A percentile compares a stretch with the other conserved stretches of the same genome.
These are phyloP conservation scores for Hura crepitans DNA, from an alignment of 441 rosid genomes.

Conservation along the genomic window DNA sequence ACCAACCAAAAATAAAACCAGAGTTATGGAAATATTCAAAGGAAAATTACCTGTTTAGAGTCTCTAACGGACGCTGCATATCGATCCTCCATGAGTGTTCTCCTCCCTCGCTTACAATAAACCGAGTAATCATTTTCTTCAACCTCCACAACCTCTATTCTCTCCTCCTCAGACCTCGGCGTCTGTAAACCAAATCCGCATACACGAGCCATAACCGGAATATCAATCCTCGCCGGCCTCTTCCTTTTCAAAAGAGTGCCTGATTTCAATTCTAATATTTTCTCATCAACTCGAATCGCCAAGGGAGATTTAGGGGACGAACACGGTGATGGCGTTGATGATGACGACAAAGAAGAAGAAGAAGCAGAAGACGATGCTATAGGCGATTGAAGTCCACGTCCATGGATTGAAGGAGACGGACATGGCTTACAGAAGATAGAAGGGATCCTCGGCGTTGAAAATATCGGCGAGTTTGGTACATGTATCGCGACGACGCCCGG, in stretches of 20 bases:
- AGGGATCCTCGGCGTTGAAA: conserved; percentile 26
- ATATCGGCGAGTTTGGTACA: conserved; percentile 32
- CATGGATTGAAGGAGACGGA: conserved; percentile 17
- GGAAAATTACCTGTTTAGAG: conserved; percentile 18
- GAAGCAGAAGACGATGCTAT: neutral
- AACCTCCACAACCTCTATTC: conserved; percentile 12
- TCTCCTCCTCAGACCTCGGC: conserved; percentile 26
- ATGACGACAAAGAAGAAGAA: neutral
- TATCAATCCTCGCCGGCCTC: conserved; percentile 58
- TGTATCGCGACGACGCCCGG: conserved; percentile 23
- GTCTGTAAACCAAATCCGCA: conserved; percentile 27
- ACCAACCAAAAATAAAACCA: neutral
- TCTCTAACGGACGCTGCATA: conserved; percentile 17
- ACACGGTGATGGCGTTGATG: conserved; percentile 2
- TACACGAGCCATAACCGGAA: conserved; percentile 39
- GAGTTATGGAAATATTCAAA: too few species aligned
- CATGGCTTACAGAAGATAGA: conserved; percentile 19
- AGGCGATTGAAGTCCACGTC: conserved; percentile 10
- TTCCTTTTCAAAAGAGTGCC: conserved; percentile 56
- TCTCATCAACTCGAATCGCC: conserved; percentile 2
- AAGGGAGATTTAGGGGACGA: conserved; percentile 17
- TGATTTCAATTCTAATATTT: conserved; percentile 14
- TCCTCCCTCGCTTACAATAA: conserved; percentile 21
- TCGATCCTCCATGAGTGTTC: conserved; percentile 22
- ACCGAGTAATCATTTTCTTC: conserved; percentile 23